Evolutionary conservation across 2,329 filamentous ascomycete genomes (phyloP), one percentile per base, ranked within the genome.

Genomic region (Aspergillus sp.): DNA sequence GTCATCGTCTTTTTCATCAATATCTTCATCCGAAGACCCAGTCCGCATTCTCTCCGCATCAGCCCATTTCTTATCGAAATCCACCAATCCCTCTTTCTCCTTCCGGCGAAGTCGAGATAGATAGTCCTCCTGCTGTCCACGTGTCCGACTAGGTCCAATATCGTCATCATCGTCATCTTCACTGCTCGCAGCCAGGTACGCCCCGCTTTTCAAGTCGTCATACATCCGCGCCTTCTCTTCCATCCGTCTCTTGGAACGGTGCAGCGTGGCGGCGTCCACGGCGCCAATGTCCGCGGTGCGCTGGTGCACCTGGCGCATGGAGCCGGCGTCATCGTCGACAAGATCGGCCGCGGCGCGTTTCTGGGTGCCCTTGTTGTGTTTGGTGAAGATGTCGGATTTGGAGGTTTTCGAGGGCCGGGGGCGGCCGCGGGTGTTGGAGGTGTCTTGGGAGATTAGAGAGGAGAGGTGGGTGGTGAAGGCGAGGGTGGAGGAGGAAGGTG

Each of bases 21-120:
- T 33, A 10, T 71, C 70, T 47, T 45, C 73, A 27, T 61, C 61
- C 2, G 60, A 64, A 10, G 54, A 57, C 5, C 67, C 66, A 19
- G 66, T 67, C 12, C 13, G 37, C 1, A 60, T 58, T 4, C 64
- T 67, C 43, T 82, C 73, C 26, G 73, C 71, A 60, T 95, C 88
- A 0, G 86, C 89, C 90, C 93, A 97, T 70, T 97, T 98, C 48
- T 85, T 78, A 67, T 97, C 93, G 66, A 98, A 98, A 69, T 98
- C 91, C 3, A 98, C 85, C 27, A 95, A 78, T 26, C 79, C 67
- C 42, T 68, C 64, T 31, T 54, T 60, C 44, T 68, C 65, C 77
- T 54, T 83, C 80, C 34, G 79, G 72, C 54, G 80, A 73, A 60
- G 84, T 79, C 52, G 86, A 79, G 34, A 74, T 49, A 65, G 43